Base-by-base conservation (phyloP, 73 alveolate genomes). In the Paramecium tetraurelia region DNA sequence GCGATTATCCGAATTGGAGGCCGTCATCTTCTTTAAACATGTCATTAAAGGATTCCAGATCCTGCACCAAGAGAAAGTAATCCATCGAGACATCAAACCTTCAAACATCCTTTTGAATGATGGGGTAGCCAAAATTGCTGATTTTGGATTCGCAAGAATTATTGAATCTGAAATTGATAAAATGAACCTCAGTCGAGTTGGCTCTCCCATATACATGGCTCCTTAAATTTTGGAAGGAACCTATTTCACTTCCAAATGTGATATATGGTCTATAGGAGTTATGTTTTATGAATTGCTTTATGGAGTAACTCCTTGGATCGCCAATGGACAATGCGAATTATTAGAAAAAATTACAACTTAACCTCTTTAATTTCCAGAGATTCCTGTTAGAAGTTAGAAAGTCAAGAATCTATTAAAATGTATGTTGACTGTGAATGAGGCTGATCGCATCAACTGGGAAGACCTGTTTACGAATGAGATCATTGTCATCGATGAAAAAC, bases 181-280 rank as follows among this genome's bases (percentile, higher is more conserved):
- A 29, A 88, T 89, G 33, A 41, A 41, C 12, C 11, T 87, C 2
- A 93, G 98, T 4, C 48, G 96, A 31, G 94, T 95, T 16, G 99
- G 99, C 11, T 94, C 99, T 5, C 99, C 99, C 0, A 93, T 96
- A 7, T 96, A 96, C 77, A 94, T 96, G 96, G 99, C 99, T 38
- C 99, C 99, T 14, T 96, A 96, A 86, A 92, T 96, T 24, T 90
- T 94, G 24, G 93, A 92, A 38, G 92, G 94, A 71, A 95, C 93
- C 63, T 46, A 93, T 58, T 96, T 94, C 70, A 86, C 97, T 69
- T 85, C 92, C 43, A 94, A 96, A 77, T 96, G 93, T 43, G 99
- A 96, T 72, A 93, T 96, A 93, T 96, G 99, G 99, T 93, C 97
- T 46, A 72, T 96, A 22, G 99, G 99, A 20, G 92, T 96, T 29